Base-by-base conservation (phyloP, 1,284 basidiomycete species). In the Phylloboletellus chloephorus region DNA sequence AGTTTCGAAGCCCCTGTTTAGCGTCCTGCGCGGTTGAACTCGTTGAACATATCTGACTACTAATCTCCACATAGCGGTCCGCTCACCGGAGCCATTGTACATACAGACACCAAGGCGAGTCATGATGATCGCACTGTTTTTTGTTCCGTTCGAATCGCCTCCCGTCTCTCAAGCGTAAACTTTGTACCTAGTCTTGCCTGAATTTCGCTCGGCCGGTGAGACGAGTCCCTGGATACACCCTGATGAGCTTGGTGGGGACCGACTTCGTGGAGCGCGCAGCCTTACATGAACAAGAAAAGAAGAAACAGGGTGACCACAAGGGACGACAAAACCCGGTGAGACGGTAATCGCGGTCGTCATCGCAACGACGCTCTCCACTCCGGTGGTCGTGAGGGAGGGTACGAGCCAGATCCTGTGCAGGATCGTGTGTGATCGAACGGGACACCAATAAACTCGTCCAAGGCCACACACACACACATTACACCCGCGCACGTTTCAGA, bases 281-380 rank as follows among this genome's bases (percentile, higher is more conserved):
- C 24, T 30, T 29, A 33, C 25, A 19, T 16, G 29, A 23, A 16
- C 41, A 25, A 4, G 29, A 33, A 43, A 32, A 25, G 32, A 37
- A 41, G 26, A 28, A 21, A 32, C 28, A 22, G 24, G 19, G 8
- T 41, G 37, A 23, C 37, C 44, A 38, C 13, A 41, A 43, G 39
- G 40, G 13, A 39, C 13, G 28, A n/a, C n/a, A n/a, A n/a, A 30
- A 37, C 23, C 31, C 35, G 35, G 34, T 12, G 35, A 31, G 39
- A 44, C 39, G 46, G 46, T 44, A n/a, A 44, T 44, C 9, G 56
- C 54, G 55, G 57, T 58, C 49, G 59, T 41, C 59, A 58, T 62
- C 59, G 51, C 46, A 41, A 58, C 57, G 24, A 30, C 4, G 5
- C 19, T 15, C 23, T 22, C 29, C 38, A 26, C 7, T 19, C 28